These are phyloP conservation scores for Sinapis alba DNA, from an alignment of 441 rosid species.

Conservation along the genomic window DNA sequence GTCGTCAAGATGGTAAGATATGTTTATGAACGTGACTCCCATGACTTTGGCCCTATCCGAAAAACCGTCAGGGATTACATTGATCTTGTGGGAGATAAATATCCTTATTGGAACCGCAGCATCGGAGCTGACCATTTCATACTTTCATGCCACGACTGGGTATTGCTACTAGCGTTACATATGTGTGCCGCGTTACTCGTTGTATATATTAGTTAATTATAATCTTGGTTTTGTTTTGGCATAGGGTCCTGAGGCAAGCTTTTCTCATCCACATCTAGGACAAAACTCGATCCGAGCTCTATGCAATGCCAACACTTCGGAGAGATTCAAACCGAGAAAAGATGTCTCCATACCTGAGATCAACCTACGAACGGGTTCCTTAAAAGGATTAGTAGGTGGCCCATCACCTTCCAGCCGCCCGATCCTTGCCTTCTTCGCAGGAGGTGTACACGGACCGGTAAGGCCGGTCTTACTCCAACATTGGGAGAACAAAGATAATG, in stretches of 20 bases:
- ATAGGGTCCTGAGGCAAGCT: constrained; percentile 80
- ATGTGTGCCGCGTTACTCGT: neutral
- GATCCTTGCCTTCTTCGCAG: constrained; percentile 88
- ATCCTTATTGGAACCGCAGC: constrained; percentile 86
- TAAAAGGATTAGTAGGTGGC: constrained; percentile 70
- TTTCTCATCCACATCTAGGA: constrained; percentile 56
- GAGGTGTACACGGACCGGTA: constrained; percentile 92
- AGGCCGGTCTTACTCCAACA: constrained; percentile 81
- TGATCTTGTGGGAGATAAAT: constrained; percentile 53
- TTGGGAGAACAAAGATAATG: constrained; percentile 84
- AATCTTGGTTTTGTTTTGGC: constrained; percentile 3
- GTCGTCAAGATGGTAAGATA: constrained; percentile 77
- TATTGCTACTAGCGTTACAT: constrained; percentile 26
- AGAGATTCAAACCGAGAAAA: constrained; percentile 74
- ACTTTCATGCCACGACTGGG: constrained; percentile 97
- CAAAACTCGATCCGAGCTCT: constrained; percentile 80
- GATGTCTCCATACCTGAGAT: constrained; percentile 87
- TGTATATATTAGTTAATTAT: neutral
- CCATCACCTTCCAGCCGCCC: constrained; percentile 77
- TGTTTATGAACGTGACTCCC: constrained; percentile 69
- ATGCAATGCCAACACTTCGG: constrained; percentile 94
- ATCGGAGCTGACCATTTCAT: constrained; percentile 87
- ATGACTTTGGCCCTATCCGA: constrained; percentile 61
- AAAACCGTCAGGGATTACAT: constrained; percentile 72
- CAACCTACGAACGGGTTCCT: constrained; percentile 62